Evolutionary conservation across 345 rosid species (phyloP), one percentile per base, ranked within the genome.

Genomic region (Corymbia maculata): DNA sequence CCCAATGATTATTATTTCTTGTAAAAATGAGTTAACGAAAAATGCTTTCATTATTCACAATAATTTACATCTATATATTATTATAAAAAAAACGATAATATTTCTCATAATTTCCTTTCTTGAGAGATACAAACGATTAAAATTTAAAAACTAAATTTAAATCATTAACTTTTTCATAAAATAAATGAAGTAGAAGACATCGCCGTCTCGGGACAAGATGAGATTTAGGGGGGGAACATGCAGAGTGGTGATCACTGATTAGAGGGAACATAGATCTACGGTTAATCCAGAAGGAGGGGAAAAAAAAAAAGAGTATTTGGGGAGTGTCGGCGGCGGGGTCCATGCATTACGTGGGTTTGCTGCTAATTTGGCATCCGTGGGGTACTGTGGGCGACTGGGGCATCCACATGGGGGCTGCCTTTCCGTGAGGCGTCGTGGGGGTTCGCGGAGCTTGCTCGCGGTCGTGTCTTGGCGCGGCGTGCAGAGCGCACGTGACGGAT

Each of bases 41-140:
- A 28, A 5, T 12, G 7, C 0, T 61, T 2, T 1, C 2, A 2
- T 28, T 12, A 28, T 28, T 61, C 11, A 61, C 30, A 61, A 61
- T 2, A 61, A 61, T 61, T 59, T 3, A 1, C 0, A 30, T 1
- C 15, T 59, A 26, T 6, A 26, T 0, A 1, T 2, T 61, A 26
- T 28, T 12, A 5, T 1, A 11, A 7, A 26, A 7, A 26, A 61
- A 28, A 11, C 2, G 68, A 28, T 2, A 26, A 12, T 26, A 59
- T 5, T 61, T 61, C 5, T 28, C 14, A 28, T 61, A 15, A 3
- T 15, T 9, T 61, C 51, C 12, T 61, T 28, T 5, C 13, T 6
- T 2, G 6, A 61, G 8, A 61, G 8, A 61, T 61, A n/a, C 30
- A 61, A 28, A 61, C 13, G 32, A 59, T 59, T 14, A 28, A 26